Base-by-base conservation (phyloP, 1,284 basidiomycete genomes). In the Naganishia cerealis region DNA sequence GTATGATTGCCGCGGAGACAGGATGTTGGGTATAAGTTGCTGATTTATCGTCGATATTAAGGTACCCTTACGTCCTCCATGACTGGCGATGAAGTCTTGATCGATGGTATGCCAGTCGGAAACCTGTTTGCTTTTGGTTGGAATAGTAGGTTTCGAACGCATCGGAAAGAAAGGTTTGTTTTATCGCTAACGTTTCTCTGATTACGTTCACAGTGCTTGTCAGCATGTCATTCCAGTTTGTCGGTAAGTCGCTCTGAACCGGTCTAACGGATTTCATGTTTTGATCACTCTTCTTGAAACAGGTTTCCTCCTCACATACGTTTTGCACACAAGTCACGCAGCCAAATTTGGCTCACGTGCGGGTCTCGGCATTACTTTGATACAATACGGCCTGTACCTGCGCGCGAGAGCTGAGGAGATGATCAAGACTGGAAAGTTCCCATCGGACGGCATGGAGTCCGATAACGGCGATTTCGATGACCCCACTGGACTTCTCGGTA, bases 151-250 rank as follows among this genome's bases (percentile, higher is more conserved):
- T 73, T 38, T n/a, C 12, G 12, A 29, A 21, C 7, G 43, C 15
- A 21, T 24, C n/a, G 7, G 13, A 50, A 50, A 13, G 21, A 18
- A 16, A 1, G 52, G 4, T 16, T 43, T 8, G 38, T 29, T 15
- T n/a, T 48, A n/a, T 21, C n/a, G 48, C 36, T 42, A 33, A 38
- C 59, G 67, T 38, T 61, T 39, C 2, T 39, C n/a, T 16, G 26
- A 13, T 29, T 8, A 21, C 54, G 93, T 92, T 77, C 77, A 24
- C 50, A 78, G 76, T 92, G 70, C 85, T 94, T 80, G 88, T 94
- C 61, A 94, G 92, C 4, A 90, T 90, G 82, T 92, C 94, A 80
- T 98, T 99, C 88, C 93, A 97, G 80, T 95, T 98, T 78, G 87
- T 97, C 73, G 94, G 68, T 69, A 36, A 66, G 68, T 66, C 50